A percentile compares a stretch with the other conserved stretches of the same genome.
These are phyloP conservation scores for Ganoderma leucocontextum DNA, from an alignment of 1,284 basidiomycete genomes.

Conservation along the genomic window DNA sequence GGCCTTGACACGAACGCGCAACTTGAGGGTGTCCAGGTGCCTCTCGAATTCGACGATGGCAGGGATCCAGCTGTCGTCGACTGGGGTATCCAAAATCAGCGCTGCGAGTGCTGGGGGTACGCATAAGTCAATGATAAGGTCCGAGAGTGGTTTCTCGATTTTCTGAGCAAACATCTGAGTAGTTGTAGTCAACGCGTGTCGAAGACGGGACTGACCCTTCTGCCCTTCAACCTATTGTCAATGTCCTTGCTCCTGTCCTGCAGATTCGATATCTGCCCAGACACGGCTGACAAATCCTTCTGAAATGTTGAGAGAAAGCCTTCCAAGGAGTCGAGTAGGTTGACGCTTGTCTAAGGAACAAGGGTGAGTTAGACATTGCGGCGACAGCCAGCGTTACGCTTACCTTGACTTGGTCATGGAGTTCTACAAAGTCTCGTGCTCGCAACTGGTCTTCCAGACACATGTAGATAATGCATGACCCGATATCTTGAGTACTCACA, in stretches of 20 bases:
- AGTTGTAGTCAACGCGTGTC: background rate
- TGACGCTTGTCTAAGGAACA: constrained; percentile 68
- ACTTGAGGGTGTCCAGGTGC: constrained; percentile 72
- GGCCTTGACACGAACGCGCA: constrained; percentile 83
- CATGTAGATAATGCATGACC: constrained; percentile 9
- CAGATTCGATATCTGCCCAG: constrained; percentile 94
- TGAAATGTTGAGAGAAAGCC: constrained; percentile 95
- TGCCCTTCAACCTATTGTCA: constrained; percentile 84
- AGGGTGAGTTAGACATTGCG: constrained; percentile 16
- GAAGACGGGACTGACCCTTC: constrained; percentile 65
- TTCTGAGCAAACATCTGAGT: constrained; percentile 55
- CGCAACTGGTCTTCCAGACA: constrained; percentile 39
- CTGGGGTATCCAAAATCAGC: constrained; percentile 84
- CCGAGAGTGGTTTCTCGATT: constrained; percentile 88
- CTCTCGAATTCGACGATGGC: constrained; percentile 84
- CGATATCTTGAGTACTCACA: constrained; percentile 17
- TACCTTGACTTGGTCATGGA: constrained; percentile 84
- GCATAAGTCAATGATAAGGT: constrained; percentile 81
- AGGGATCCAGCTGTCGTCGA: constrained; percentile 85
- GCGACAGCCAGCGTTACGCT: constrained; percentile 10
- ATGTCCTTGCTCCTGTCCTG: constrained; percentile 92
- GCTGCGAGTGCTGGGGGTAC: constrained; percentile 85
- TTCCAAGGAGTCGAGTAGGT: constrained; percentile 86
- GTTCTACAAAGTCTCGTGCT: constrained; percentile 80
- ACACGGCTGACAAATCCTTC: constrained; percentile 91